Percentiles rank a stretch among this genome's conserved stretches.
phyloP scores from a whole-genome alignment of 2,329 filamentous ascomycete genomes.

The Pseudogymnoascus sp. region DNA sequence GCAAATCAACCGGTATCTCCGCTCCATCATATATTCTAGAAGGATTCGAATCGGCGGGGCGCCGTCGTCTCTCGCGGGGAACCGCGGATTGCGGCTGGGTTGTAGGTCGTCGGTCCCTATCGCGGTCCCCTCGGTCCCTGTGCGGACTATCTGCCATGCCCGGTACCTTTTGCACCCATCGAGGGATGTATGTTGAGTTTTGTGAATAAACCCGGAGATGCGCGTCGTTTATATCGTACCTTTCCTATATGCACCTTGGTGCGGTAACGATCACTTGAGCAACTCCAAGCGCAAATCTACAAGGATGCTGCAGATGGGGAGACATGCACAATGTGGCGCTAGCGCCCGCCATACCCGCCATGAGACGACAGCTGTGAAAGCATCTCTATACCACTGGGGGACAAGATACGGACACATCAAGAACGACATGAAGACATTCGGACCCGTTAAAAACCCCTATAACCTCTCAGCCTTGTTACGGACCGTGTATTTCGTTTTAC shows the following conservation, averaged over 20 bases:
- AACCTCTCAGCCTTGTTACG: neutral
- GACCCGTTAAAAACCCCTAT: neutral
- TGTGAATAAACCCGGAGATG: neutral
- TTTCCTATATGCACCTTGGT: neutral
- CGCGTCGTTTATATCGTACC: neutral
- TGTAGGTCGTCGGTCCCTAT: neutral
- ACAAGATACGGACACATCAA: neutral
- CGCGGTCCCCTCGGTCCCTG: neutral
- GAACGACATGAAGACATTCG: neutral
- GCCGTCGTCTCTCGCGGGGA: neutral
- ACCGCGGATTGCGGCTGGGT: neutral
- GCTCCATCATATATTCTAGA: neutral
- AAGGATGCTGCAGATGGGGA: neutral
- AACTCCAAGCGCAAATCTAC: constrained; percentile 3
- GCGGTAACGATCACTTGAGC: neutral
- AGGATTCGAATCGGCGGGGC: neutral
- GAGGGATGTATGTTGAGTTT: neutral
- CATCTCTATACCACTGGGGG: neutral
- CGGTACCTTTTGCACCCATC: neutral
- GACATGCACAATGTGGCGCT: neutral
- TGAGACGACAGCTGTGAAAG: neutral
- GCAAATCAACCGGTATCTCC: constrained; percentile 7
- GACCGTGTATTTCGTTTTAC: neutral
- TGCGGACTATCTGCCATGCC: neutral
- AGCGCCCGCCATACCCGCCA: constrained; percentile 7